phyloP scores from a whole-genome alignment of 768 basidiomycete genomes.

The Mycena belliarum region DNA sequence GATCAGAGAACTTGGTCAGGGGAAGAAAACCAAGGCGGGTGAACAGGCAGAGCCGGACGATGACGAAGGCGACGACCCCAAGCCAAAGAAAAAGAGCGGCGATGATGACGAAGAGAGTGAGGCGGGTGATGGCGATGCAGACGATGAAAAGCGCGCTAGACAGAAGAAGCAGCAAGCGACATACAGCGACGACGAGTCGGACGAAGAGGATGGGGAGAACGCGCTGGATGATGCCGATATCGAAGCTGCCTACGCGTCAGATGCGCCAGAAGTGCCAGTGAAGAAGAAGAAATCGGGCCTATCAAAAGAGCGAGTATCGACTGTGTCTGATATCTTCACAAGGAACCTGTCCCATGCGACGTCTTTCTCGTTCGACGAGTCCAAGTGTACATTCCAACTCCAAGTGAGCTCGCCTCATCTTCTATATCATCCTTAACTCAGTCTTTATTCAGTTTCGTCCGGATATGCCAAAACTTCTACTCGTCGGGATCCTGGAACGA shows the following conservation, averaged over 20 bases:
- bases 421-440: not conserved
- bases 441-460: constrained; percentile 69
- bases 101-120: constrained; percentile 73
- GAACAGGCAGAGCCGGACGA: constrained; percentile 60
- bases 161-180: constrained; percentile 74
- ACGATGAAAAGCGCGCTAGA: constrained; percentile 70
- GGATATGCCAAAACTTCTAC: constrained; percentile 87
- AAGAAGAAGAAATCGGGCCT: constrained; percentile 29
- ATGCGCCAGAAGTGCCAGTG: constrained; percentile 34
- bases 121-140: constrained; percentile 80
- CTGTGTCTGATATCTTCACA: constrained; percentile 54
- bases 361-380: constrained; percentile 68
- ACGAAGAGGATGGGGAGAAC: constrained; percentile 50
- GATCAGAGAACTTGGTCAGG: constrained; percentile 82
- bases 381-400: constrained; percentile 75
- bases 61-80: constrained; percentile 37
- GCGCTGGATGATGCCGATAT: constrained; percentile 58
- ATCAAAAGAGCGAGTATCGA: constrained; percentile 42
- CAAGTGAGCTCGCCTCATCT: constrained; percentile 59
- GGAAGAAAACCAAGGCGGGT: constrained; percentile 52
- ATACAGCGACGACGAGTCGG: constrained; percentile 73
- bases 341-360: constrained; percentile 64
- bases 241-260: constrained; percentile 63
- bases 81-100: constrained; percentile 32
- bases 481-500: constrained; percentile 91